Evolutionary conservation across 2,329 filamentous ascomycete genomes (phyloP).

Genomic region (Beauveria asiatica): DNA sequence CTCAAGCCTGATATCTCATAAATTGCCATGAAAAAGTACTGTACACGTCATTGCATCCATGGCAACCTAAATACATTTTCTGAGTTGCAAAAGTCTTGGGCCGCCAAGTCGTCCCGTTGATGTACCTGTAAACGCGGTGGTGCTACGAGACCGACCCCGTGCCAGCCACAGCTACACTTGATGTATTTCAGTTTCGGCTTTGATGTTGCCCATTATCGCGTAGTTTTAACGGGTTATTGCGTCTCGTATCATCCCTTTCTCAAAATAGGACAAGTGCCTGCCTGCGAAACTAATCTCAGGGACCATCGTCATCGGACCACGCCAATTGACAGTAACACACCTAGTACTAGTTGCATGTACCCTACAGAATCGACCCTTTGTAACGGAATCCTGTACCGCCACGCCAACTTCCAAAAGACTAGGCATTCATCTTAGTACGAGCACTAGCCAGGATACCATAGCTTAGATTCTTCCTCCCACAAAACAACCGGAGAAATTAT

Average conservation of each 20-base stretch:
- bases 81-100: no score
- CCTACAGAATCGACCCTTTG: background rate
- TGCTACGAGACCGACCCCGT: background rate
- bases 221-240: no score
- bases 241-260: no score
- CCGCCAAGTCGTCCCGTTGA: no score
- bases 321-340: no score
- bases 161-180: background rate
- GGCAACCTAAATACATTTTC: no score
- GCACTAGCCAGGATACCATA: no score
- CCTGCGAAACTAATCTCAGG: background rate
- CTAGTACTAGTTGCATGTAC: background rate
- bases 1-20: background rate
- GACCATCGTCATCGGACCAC: background rate
- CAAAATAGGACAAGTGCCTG: no score
- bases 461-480: slow-evolving; percentile 27
- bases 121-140: background rate
- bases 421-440: no score
- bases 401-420: no score
- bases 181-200: background rate
- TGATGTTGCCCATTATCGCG: no score
- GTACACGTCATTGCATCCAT: background rate
- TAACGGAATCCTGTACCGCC: no score
- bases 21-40: background rate
- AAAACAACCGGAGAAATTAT: slow-evolving; percentile 36